Percentiles rank a stretch among this genome's conserved stretches.
These are phyloP conservation scores for Paxillus rubicundulus DNA, from an alignment of 768 basidiomycete genomes.

Conservation along the genomic window DNA sequence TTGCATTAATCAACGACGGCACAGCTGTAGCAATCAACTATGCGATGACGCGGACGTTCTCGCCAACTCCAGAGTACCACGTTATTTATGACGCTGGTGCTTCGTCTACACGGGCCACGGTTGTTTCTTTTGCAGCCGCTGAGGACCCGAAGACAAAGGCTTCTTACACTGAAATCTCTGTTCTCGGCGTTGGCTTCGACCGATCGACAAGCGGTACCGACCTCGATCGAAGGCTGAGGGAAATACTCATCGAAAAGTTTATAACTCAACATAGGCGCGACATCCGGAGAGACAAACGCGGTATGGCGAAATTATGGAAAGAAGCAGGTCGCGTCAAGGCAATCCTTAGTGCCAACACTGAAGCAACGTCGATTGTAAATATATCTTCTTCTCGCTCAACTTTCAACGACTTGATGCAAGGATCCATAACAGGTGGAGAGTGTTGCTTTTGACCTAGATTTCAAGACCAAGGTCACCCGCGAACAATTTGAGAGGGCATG, in stretches of 20 bases:
- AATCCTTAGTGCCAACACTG: constrained; percentile 89
- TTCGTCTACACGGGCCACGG: constrained; percentile 71
- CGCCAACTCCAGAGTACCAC: constrained; percentile 71
- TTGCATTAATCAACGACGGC: constrained; percentile 90
- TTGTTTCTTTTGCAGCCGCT: constrained; percentile 60
- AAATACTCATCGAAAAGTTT: constrained; percentile 76
- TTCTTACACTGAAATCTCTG: constrained; percentile 66
- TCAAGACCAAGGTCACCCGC: constrained; percentile 73
- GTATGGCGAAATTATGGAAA: constrained; percentile 92
- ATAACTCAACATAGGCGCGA: constrained; percentile 66
- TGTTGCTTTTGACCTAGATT: constrained; percentile 87
- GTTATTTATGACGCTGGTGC: constrained; percentile 95
- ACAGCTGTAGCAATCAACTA: constrained; percentile 96
- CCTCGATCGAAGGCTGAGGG: constrained; percentile 78
- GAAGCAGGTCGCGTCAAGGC: constrained; percentile 90
- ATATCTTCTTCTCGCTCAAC: background rate
- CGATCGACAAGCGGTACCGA: constrained; percentile 75
- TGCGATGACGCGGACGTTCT: constrained; percentile 92
- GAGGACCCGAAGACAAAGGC: constrained; percentile 49
- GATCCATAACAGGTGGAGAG: constrained; percentile 67
- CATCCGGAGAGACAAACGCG: constrained; percentile 71
- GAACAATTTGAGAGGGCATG: constrained; percentile 76
- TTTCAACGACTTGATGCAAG: background rate
- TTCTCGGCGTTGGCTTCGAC: constrained; percentile 83
- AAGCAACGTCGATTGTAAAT: constrained; percentile 68